A percentile compares a stretch with the other conserved stretches of the same genome.
These are phyloP conservation scores for Colletotrichum abscissum DNA, from an alignment of 2,329 filamentous ascomycete species.

Conservation along the genomic window DNA sequence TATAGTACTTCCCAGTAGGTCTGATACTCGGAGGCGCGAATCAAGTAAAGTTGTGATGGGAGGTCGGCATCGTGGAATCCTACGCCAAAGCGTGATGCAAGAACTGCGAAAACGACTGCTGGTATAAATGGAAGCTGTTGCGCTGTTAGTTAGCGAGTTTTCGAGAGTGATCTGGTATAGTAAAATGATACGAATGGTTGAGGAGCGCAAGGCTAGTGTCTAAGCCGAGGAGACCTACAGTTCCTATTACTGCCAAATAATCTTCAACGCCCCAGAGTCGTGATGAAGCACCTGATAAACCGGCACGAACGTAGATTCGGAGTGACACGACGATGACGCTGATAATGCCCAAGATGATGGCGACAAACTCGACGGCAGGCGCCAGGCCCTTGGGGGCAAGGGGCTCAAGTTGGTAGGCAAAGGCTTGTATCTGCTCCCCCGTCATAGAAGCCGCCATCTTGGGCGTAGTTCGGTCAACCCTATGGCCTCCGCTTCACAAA, in stretches of 20 bases:
- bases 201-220: background rate
- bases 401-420: constrained; percentile 9
- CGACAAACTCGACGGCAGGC: background rate
- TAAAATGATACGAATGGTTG: too few relatives aligned
- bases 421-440: constrained; percentile 1
- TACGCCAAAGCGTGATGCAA: constrained; percentile 5
- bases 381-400: constrained; percentile 6
- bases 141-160: background rate
- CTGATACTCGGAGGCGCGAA: constrained; percentile 20
- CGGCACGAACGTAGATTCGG: constrained; percentile 13
- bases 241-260: background rate
- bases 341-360: constrained; percentile 7
- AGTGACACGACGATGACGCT: constrained; percentile 7
- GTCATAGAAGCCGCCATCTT: constrained; percentile 13
- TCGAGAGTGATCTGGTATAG: background rate
- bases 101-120: constrained; percentile 13
- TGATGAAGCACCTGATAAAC: constrained; percentile 10
- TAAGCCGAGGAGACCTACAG: background rate
- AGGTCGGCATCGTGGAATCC: constrained; percentile 14
- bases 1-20: constrained; percentile 33
- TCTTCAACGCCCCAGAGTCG: constrained; percentile 12
- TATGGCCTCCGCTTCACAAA: background rate
- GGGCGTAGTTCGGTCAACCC: background rate
- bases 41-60: constrained; percentile 8
- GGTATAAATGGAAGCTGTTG: constrained; percentile 6